These are phyloP conservation scores for Fomitopsis betulina DNA, from an alignment of 1,284 basidiomycete species.

Conservation along the genomic window DNA sequence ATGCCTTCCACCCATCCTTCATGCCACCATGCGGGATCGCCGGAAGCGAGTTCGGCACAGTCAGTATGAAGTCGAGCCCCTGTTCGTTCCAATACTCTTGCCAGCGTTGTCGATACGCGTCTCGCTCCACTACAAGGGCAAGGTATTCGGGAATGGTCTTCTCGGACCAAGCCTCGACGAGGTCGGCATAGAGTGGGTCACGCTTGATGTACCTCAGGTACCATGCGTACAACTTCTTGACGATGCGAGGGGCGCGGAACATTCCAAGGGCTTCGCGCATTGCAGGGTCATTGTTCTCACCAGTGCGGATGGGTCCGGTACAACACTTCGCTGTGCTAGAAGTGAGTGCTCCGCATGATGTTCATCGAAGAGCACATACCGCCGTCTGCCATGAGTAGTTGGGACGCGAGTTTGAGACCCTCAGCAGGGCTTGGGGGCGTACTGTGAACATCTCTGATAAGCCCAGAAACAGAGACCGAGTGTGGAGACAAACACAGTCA, in stretches of 20 bases:
- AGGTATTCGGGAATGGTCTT: conserved; percentile 58
- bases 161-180: conserved; percentile 38
- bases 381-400: conserved; percentile 35
- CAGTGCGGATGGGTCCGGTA: conserved; percentile 27
- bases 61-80: conserved; percentile 55
- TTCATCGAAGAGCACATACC: conserved; percentile 19
- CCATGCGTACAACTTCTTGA: conserved; percentile 35
- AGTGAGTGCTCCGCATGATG: background rate
- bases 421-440: conserved; percentile 34
- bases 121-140: conserved; percentile 48
- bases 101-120: conserved; percentile 44
- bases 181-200: conserved; percentile 25
- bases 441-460: conserved; percentile 13
- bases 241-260: conserved; percentile 35
- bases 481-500: conserved; percentile 35
- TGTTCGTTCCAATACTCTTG: conserved; percentile 22
- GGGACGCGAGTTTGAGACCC: conserved; percentile 33
- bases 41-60: conserved; percentile 54
- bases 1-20: conserved; percentile 24
- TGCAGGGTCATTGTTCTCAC: conserved; percentile 47
- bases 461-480: background rate
- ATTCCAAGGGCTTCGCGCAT: conserved; percentile 26
- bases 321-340: conserved; percentile 19
- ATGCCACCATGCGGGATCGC: conserved; percentile 45
- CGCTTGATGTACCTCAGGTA: conserved; percentile 30